A percentile compares a stretch with the other conserved stretches of the same genome.
Evolutionary conservation across 108 stramenopile species (phyloP).

Genomic region (Pseudonitzschia pungens): DNA sequence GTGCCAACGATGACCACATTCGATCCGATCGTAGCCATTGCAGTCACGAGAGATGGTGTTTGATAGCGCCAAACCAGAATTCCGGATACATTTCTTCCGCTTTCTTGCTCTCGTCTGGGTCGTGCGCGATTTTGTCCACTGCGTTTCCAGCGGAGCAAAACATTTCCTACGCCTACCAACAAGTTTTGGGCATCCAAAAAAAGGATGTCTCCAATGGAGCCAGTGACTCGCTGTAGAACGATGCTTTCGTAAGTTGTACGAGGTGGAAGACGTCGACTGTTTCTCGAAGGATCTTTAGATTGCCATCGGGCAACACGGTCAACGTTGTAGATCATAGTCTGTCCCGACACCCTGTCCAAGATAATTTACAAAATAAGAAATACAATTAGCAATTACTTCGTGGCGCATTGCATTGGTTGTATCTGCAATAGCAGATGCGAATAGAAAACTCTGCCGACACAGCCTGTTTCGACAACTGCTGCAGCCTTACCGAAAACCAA

Average conservation of each 20-base stretch:
- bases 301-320: conserved; percentile 25
- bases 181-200: conserved; percentile 16
- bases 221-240: conserved; percentile 14
- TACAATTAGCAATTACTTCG: too few species aligned
- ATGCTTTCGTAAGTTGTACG: conserved; percentile 1
- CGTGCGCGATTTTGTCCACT: too few species aligned
- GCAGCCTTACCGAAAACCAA: conserved; percentile 25
- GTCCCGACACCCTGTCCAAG: conserved; percentile 14
- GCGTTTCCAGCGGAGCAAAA: conserved; percentile 23
- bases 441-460: neutral
- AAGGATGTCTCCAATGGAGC: conserved; percentile 16
- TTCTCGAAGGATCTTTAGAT: conserved; percentile 16
- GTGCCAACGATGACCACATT: conserved; percentile 23
- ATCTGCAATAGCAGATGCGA: neutral
- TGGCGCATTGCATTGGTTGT: too few species aligned
- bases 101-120: neutral
- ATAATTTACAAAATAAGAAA: neutral
- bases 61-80: conserved; percentile 30
- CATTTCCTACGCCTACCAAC: conserved; percentile 16
- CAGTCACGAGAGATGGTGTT: conserved; percentile 20
- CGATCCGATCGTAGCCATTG: conserved; percentile 12
- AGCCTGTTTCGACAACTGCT: neutral
- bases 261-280: neutral
- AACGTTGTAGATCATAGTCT: conserved; percentile 22
- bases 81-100: neutral